A percentile compares a stretch with the other conserved stretches of the same genome.
These are phyloP conservation scores for Naegleria fowleri DNA, from an alignment of 208 protist genomes.

Conservation along the genomic window DNA sequence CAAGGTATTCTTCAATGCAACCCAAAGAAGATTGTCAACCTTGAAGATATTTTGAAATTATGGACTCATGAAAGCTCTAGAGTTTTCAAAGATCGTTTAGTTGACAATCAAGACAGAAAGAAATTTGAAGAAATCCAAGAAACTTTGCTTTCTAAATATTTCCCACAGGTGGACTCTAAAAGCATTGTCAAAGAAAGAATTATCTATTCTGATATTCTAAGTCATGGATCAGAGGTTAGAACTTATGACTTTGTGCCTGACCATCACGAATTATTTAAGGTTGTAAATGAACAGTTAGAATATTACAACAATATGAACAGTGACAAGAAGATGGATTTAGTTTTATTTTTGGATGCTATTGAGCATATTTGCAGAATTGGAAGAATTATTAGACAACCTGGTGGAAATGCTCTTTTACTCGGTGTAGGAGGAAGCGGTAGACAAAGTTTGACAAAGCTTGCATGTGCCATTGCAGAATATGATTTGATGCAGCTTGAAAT, in stretches of 20 bases:
- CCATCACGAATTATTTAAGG: slow-evolving; percentile 61
- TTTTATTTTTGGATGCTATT: slow-evolving; percentile 94
- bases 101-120: slow-evolving; percentile 67
- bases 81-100: slow-evolving; percentile 80
- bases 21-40: slow-evolving; percentile 53
- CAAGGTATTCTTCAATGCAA: slow-evolving; percentile 84
- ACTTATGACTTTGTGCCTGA: slow-evolving; percentile 81
- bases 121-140: slow-evolving; percentile 82
- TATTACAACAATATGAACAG: slow-evolving; percentile 83
- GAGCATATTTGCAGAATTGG: slow-evolving; percentile 90
- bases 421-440: slow-evolving; percentile 95
- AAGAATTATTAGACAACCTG: slow-evolving; percentile 86
- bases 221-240: slow-evolving; percentile 54
- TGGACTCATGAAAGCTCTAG: slow-evolving; percentile 90
- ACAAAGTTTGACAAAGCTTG: slow-evolving; percentile 88
- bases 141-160: slow-evolving; percentile 64
- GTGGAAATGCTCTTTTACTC: slow-evolving; percentile 90
- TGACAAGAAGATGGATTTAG: slow-evolving; percentile 81
- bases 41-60: slow-evolving; percentile 65
- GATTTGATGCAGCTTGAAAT: slow-evolving; percentile 90
- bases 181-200: slow-evolving; percentile 50
- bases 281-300: slow-evolving; percentile 73
- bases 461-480: slow-evolving; percentile 87
- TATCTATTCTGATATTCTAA: slow-evolving; percentile 89
- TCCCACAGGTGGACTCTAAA: slow-evolving; percentile 64